These are phyloP conservation scores for Lepidium campestre DNA, from an alignment of 441 rosid genomes.

Conservation along the genomic window DNA sequence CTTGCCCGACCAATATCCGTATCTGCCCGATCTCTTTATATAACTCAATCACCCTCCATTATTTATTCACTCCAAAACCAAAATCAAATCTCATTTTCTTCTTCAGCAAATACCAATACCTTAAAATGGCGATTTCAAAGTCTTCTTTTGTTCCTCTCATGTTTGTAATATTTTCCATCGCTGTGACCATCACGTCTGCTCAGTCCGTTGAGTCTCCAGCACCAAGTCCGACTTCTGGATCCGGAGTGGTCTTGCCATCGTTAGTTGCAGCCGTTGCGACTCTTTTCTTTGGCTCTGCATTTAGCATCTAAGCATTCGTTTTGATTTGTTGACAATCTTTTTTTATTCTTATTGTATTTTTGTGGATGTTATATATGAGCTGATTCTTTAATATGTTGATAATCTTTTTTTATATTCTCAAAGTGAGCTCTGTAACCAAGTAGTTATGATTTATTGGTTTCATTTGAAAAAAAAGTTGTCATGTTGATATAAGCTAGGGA, in stretches of 20 bases:
- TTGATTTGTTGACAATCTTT: too few relatives aligned
- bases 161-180: not conserved
- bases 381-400: too few relatives aligned
- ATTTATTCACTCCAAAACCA: not conserved
- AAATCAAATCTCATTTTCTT: not conserved
- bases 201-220: constrained; percentile 7
- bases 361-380: too few relatives aligned
- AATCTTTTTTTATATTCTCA: too few relatives aligned
- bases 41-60: not conserved
- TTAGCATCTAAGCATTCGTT: not conserved
- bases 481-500: too few relatives aligned
- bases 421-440: too few relatives aligned
- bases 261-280: not conserved
- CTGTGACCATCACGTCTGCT: not conserved
- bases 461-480: too few relatives aligned
- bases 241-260: not conserved
- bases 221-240: constrained; percentile 2
- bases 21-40: not conserved
- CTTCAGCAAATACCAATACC: not conserved
- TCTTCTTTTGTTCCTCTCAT: not conserved
- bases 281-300: not conserved
- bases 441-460: too few relatives aligned
- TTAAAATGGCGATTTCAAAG: not conserved
- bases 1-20: not conserved
- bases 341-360: too few relatives aligned